A percentile compares a stretch with the other conserved stretches of the same genome.
phyloP scores from a whole-genome alignment of 768 basidiomycete genomes.

The Podaxis mareebaensis region DNA sequence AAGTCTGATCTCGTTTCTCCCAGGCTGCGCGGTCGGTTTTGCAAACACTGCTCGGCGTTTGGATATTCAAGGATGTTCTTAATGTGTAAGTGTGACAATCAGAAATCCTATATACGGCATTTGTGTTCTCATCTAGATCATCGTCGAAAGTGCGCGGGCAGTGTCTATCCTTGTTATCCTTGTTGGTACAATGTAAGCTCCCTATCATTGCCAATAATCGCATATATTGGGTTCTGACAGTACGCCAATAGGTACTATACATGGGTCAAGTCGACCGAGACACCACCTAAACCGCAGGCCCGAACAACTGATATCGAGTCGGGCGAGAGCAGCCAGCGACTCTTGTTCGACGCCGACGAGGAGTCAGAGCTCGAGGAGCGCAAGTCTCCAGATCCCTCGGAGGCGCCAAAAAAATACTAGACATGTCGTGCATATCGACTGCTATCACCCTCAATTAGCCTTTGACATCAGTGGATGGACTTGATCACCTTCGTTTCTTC shows the following conservation, averaged over 20 bases:
- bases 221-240: neutral
- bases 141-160: conserved; percentile 54
- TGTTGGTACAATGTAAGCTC: conserved; percentile 61
- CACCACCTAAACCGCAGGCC: conserved; percentile 18
- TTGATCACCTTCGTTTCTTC: too few species aligned
- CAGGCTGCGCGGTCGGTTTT: conserved; percentile 82
- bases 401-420: neutral
- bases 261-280: conserved; percentile 40
- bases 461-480: neutral
- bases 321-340: conserved; percentile 9
- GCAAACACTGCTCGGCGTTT: conserved; percentile 79
- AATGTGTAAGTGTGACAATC: conserved; percentile 53
- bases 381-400: neutral
- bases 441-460: neutral
- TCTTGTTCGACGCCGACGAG: conserved; percentile 16
- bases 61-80: conserved; percentile 73
- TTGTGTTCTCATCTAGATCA: conserved; percentile 3
- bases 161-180: conserved; percentile 68
- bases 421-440: neutral
- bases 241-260: conserved; percentile 51
- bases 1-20: conserved; percentile 11
- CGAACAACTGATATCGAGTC: conserved; percentile 24
- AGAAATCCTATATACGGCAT: neutral
- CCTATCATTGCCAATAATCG: neutral
- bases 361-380: conserved; percentile 12